A percentile compares a stretch with the other conserved stretches of the same genome.
Evolutionary conservation across 148 eudicot species (phyloP).

Genomic region (Rhododendron mucronatum): DNA sequence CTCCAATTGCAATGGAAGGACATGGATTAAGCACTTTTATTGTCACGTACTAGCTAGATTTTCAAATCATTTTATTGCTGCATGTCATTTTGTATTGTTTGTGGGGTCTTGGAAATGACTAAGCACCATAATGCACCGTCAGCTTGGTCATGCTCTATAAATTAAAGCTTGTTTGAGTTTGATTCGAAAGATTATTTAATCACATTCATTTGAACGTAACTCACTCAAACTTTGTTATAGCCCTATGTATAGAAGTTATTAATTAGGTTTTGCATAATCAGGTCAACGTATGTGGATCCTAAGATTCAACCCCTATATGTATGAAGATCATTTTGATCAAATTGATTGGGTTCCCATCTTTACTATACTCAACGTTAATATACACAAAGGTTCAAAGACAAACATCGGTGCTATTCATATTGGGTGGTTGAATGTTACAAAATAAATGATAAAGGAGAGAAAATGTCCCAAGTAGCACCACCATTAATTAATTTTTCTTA

Average conservation of each 20-base stretch:
- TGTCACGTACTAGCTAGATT: not conserved
- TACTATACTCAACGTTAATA: too few relatives aligned
- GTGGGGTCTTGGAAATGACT: conserved; percentile 2
- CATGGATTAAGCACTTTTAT: not conserved
- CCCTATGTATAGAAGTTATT: not conserved
- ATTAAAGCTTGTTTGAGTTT: not conserved
- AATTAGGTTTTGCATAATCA: not conserved
- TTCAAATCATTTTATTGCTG: not conserved
- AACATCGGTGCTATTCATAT: not conserved
- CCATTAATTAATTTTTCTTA: not conserved
- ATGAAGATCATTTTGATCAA: not conserved
- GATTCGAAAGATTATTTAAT: not conserved
- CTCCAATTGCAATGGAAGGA: not conserved
- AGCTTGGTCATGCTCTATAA: not conserved
- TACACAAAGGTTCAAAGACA: not conserved
- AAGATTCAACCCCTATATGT: not conserved
- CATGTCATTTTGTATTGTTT: not conserved
- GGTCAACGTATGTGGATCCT: not conserved
- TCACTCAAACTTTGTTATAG: not conserved
- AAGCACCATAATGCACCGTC: not conserved
- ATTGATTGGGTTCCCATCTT: not conserved
- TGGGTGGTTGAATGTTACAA: not conserved
- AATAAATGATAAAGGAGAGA: not conserved
- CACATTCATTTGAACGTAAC: not conserved
- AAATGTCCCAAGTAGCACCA: not conserved